Percentiles rank a stretch among this genome's conserved stretches.
Conservation (phyloP, 345 rosid species). For the Linum trigynum region DNA sequence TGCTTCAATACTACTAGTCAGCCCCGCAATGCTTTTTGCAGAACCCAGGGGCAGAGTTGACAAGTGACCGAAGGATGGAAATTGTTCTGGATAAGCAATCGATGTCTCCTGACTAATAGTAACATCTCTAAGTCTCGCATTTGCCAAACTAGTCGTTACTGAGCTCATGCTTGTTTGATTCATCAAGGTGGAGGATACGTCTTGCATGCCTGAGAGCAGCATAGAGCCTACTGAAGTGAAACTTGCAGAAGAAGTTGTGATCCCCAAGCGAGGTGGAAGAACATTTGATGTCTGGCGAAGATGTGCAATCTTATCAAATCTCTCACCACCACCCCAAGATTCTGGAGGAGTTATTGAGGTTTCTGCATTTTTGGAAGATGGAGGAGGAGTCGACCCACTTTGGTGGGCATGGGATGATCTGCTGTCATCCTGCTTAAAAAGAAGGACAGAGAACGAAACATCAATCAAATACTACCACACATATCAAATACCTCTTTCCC, state of each 20-base stretch:
- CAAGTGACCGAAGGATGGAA: slow-evolving; percentile 40
- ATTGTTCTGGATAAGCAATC: slow-evolving; percentile 42
- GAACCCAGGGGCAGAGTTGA: slow-evolving; percentile 25
- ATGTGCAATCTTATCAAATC: slow-evolving; percentile 51
- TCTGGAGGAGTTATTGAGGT: slow-evolving; percentile 88
- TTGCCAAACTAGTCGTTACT: slow-evolving; percentile 33
- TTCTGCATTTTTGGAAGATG: slow-evolving; percentile 65
- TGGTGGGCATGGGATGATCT: slow-evolving; percentile 32
- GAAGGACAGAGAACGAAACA: not conserved
- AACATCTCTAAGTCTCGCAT: slow-evolving; percentile 41
- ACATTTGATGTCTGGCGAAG: slow-evolving; percentile 39
- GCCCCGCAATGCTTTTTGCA: slow-evolving; percentile 34
- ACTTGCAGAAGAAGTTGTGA: slow-evolving; percentile 41
- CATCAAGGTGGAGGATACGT: slow-evolving; percentile 36
- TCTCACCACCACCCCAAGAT: slow-evolving; percentile 99
- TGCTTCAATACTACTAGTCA: slow-evolving; percentile 42
- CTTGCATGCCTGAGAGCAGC: slow-evolving; percentile 53
- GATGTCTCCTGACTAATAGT: slow-evolving; percentile 40
- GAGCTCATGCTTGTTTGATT: slow-evolving; percentile 41
- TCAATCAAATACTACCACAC: not conserved
- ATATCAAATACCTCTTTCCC: not conserved
- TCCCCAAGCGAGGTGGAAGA: slow-evolving; percentile 51
- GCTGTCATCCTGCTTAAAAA: slow-evolving; percentile 48
- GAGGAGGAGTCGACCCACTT: slow-evolving; percentile 46
- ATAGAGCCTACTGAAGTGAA: slow-evolving; percentile 44